Base-by-base conservation (phyloP, 2,329 filamentous ascomycete species). In the Xylaria sp. region DNA sequence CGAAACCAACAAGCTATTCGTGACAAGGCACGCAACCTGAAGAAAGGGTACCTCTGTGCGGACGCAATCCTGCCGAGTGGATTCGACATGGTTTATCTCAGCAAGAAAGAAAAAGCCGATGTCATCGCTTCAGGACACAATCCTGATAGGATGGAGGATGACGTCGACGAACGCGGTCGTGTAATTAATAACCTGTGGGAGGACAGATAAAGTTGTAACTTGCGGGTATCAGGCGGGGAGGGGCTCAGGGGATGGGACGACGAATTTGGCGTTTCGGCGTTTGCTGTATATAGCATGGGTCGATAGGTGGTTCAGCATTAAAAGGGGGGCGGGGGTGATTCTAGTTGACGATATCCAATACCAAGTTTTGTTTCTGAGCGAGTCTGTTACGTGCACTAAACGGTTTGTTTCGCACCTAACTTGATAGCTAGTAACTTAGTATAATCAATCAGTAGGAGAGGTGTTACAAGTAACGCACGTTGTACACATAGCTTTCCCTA, bases 11-110 rank as follows among this genome's bases (percentile, higher is more conserved):
- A 88, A 75, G 84, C 85, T 4, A 82, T 86, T 65, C 85, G 87
- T 6, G 87, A 89, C 80, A 86, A 85, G 77, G 87, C 87, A n/a
- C 84, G 87, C 59, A 84, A 87, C 65, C 71, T 87, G 63, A 89
- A 89, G 79, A 84, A 86, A 42, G 82, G 85, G 37, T 81, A 85
- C 54, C 78, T 89, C 18, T 81, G 81, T 60, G 75, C 78, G 2
- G 85, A 88, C 73, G 69, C 66, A 2, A 44, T 78, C 10, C 77
- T 89, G 3, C 85, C 86, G 1, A 76, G 78, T 0, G 79, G 81
- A 5, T 89, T 88, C 67, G 85, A 89, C 69, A 75, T 78, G 4
- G 83, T 89, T 18, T 77, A 79, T 12, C 79, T 89, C 16, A 81
- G 85, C 18, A 79, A 78, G 69, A 89, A 88, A 77, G 86, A 88